Evolutionary conservation across 768 basidiomycete genomes (phyloP).

Genomic region (Leccinum subtestaceum): DNA sequence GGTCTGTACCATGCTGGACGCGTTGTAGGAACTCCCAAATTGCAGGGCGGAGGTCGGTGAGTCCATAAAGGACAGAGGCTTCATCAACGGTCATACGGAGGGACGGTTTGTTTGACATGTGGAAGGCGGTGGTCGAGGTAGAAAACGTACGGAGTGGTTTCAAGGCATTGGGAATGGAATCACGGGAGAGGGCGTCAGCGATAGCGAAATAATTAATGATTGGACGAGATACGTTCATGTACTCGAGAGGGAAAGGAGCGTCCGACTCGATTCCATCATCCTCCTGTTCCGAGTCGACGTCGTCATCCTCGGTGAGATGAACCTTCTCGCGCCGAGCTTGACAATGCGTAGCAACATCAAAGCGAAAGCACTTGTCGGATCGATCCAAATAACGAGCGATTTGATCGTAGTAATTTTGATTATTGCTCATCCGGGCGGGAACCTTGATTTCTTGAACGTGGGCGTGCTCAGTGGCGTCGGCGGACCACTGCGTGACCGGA

Average conservation of each 20-base stretch:
- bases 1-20: background rate
- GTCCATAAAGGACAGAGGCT: background rate
- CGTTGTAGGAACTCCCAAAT: background rate
- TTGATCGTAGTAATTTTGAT: too few species aligned
- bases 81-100: background rate
- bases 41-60: background rate
- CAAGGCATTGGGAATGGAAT: background rate
- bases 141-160: background rate
- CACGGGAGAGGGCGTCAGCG: background rate
- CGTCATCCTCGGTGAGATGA: background rate
- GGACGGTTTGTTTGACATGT: background rate
- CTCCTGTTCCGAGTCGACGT: background rate
- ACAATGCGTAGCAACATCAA: background rate
- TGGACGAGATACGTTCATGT: background rate
- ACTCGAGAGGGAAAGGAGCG: background rate
- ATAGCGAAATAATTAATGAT: background rate
- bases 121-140: background rate
- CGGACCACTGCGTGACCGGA: too few species aligned
- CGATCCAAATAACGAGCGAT: background rate
- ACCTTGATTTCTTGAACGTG: too few species aligned
- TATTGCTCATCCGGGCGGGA: too few species aligned
- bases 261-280: background rate
- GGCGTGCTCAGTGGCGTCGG: too few species aligned
- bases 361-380: background rate
- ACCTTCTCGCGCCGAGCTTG: background rate